Conservation (phyloP, 1,139 yeast genomes). For the Pneumocystis jirovecii region DNA sequence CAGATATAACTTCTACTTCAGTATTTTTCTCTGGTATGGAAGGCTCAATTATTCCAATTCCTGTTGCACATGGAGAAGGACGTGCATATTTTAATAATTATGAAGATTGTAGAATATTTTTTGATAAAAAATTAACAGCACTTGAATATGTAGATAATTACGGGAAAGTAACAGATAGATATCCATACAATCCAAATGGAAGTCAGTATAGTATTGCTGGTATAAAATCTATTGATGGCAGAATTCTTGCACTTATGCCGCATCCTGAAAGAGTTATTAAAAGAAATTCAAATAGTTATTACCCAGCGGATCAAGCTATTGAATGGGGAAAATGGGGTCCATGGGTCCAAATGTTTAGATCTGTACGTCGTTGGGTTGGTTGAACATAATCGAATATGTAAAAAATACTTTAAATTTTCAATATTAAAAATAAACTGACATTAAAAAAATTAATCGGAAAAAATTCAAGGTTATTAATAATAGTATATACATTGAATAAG, state of each 20-base stretch:
- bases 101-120: slow-evolving; percentile 30
- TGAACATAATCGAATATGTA: slow-evolving; percentile 31
- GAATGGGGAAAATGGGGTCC: slow-evolving; percentile 72
- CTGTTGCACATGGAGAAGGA: slow-evolving; percentile 99
- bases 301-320: slow-evolving; percentile 53
- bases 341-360: slow-evolving; percentile 86
- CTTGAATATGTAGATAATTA: slow-evolving; percentile 81
- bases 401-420: background rate
- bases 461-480: background rate
- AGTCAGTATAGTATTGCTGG: slow-evolving; percentile 91
- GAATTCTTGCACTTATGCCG: slow-evolving; percentile 98
- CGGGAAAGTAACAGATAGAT: slow-evolving; percentile 64
- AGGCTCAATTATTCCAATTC: slow-evolving; percentile 85
- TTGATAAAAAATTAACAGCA: background rate
- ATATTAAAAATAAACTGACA: background rate
- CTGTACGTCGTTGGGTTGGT: slow-evolving; percentile 90
- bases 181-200: slow-evolving; percentile 95
- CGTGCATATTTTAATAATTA: slow-evolving; percentile 51
- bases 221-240: slow-evolving; percentile 74
- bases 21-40: slow-evolving; percentile 82
- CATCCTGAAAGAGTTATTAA: slow-evolving; percentile 95
- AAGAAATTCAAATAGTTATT: slow-evolving; percentile 80
- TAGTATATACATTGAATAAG: background rate
- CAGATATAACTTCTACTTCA: slow-evolving; percentile 31
- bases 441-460: background rate